A percentile compares a stretch with the other conserved stretches of the same genome.
Conservation (phyloP, 148 eudicot genomes). For the Heliosperma pusillum region DNA sequence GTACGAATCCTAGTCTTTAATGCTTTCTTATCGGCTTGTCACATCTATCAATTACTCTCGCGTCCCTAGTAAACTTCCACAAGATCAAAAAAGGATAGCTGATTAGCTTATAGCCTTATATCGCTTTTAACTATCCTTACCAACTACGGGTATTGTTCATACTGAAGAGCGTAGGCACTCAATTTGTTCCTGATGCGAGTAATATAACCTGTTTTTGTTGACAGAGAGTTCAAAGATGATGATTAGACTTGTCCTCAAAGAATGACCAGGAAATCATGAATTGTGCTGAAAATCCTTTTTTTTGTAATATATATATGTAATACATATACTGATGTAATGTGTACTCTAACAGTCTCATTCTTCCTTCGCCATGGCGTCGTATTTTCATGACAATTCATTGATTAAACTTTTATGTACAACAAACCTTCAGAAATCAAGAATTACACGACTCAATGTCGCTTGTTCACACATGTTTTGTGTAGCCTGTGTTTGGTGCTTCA, state of each 20-base stretch:
- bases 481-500: too few species aligned
- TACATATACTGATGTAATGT: conserved; percentile 7
- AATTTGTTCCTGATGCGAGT: not conserved
- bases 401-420: not conserved
- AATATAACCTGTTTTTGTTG: conserved; percentile 10
- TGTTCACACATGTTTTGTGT: too few species aligned
- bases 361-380: not conserved
- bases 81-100: not conserved
- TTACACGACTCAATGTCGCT: not conserved
- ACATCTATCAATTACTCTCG: too few species aligned
- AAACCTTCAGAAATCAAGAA: not conserved
- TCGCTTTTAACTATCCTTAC: not conserved
- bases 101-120: not conserved
- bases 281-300: not conserved
- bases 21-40: too few species aligned
- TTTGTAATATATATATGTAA: conserved; percentile 1
- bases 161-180: not conserved
- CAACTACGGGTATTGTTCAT: not conserved
- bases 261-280: not conserved
- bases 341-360: not conserved
- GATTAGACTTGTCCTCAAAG: conserved; percentile 34
- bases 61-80: not conserved
- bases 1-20: too few species aligned
- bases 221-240: conserved; percentile 97
- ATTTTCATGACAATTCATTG: not conserved